Percentiles rank a stretch among this genome's conserved stretches.
These are phyloP conservation scores for Lentinula sp. DNA, from an alignment of 768 basidiomycete genomes.

Conservation along the genomic window DNA sequence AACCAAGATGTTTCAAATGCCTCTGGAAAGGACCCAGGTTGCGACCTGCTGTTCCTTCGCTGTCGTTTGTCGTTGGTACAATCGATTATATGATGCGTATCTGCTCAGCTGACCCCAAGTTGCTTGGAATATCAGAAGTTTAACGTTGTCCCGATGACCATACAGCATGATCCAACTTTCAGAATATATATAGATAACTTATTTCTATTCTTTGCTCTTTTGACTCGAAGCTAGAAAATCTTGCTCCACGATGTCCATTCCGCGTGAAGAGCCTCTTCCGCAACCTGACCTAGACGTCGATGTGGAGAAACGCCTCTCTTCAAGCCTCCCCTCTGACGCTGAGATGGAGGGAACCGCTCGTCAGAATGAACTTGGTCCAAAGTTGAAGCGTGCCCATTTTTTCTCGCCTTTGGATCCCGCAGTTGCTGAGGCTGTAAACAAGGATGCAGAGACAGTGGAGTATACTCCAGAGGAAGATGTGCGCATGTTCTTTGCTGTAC, in stretches of 20 bases:
- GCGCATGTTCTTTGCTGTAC: neutral
- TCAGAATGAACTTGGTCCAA: neutral
- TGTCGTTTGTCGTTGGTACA: too few species aligned
- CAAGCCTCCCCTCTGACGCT: neutral
- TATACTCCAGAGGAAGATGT: constrained; percentile 49
- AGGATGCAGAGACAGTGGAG: constrained; percentile 41
- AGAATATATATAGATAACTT: neutral
- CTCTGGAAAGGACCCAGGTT: too few species aligned
- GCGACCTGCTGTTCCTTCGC: too few species aligned
- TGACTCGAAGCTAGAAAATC: neutral
- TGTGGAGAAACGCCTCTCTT: neutral
- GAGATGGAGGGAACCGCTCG: constrained; percentile 1
- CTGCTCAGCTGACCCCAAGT: neutral
- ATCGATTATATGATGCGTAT: neutral
- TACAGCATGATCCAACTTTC: neutral
- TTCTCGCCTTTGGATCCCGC: constrained; percentile 40
- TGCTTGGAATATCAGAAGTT: neutral
- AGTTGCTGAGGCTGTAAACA: constrained; percentile 44
- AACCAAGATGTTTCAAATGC: too few species aligned
- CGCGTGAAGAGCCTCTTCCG: neutral
- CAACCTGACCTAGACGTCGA: neutral
- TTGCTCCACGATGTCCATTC: neutral
- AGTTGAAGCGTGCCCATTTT: constrained; percentile 27
- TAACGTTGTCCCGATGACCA: neutral
- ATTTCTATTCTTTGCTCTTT: neutral